These are phyloP conservation scores for Ceriops tagal DNA, from an alignment of 345 rosid species.

Conservation along the genomic window DNA sequence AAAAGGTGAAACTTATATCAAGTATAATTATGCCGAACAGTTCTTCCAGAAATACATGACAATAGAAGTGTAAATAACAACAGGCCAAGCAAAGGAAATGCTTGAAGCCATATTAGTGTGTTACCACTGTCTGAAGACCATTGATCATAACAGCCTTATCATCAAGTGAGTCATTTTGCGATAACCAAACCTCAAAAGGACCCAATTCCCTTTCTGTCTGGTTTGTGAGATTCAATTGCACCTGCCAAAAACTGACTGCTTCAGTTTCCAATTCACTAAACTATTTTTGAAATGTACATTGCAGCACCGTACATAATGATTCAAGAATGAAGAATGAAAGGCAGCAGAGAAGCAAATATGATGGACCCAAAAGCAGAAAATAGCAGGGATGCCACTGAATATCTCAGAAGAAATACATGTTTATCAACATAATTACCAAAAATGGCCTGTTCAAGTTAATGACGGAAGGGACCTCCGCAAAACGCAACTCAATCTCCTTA, in stretches of 20 bases:
- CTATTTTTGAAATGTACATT: background rate
- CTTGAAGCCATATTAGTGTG: conserved; percentile 12
- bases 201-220: conserved; percentile 70
- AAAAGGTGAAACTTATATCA: background rate
- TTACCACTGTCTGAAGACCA: conserved; percentile 85
- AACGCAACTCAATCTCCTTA: conserved; percentile 68
- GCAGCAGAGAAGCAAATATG: background rate
- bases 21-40: background rate
- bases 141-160: conserved; percentile 67
- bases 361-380: background rate
- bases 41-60: background rate
- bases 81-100: background rate
- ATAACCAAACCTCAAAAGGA: conserved; percentile 74
- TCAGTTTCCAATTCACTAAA: conserved; percentile 26
- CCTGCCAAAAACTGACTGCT: conserved; percentile 38
- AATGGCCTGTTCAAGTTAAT: conserved; percentile 70
- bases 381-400: conserved; percentile 1
- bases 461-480: conserved; percentile 55
- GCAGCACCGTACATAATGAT: background rate
- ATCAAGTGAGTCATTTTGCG: conserved; percentile 49
- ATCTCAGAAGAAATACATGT: background rate
- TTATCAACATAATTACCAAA: conserved; percentile 38
- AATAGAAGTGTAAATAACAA: background rate
- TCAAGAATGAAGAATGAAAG: conserved; percentile 5
- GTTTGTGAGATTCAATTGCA: conserved; percentile 67